phyloP scores from a whole-genome alignment of 2,329 filamentous ascomycete species.

The Septoria linicola region DNA sequence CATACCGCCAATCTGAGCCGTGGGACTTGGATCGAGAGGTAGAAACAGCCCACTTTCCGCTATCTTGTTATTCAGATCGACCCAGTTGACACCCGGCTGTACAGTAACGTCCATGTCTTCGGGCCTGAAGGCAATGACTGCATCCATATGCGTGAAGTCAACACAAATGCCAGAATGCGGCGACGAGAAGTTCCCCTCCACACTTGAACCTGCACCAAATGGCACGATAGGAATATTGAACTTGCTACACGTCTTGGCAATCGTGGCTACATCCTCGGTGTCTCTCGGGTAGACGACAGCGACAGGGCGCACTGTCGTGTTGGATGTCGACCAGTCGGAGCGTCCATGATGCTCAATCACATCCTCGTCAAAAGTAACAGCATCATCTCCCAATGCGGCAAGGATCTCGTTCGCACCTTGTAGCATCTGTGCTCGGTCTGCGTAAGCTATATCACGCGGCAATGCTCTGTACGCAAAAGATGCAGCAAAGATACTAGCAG shows the following conservation, averaged over 20 bases:
- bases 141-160: conserved; percentile 85
- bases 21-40: conserved; percentile 79
- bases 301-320: conserved; percentile 21
- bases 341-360: conserved; percentile 27
- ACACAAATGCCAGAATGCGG: conserved; percentile 85
- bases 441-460: conserved; percentile 14
- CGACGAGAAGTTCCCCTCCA: conserved; percentile 88
- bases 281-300: conserved; percentile 25
- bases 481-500: conserved; percentile 4
- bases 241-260: conserved; percentile 21
- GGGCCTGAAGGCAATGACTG: conserved; percentile 74
- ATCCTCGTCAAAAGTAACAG: conserved; percentile 26
- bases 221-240: conserved; percentile 25
- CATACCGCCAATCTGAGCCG: conserved; percentile 78
- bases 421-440: conserved; percentile 21
- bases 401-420: conserved; percentile 22
- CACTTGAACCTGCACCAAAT: conserved; percentile 25
- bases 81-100: conserved; percentile 89
- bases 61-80: conserved; percentile 76
- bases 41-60: conserved; percentile 79
- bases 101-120: conserved; percentile 92
- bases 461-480: conserved; percentile 1
- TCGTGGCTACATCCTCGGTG: conserved; percentile 22
- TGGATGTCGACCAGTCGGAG: conserved; percentile 27
- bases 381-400: conserved; percentile 16